Base-by-base conservation (phyloP, 2,329 filamentous ascomycete species). In the Alternaria incomplexa region DNA sequence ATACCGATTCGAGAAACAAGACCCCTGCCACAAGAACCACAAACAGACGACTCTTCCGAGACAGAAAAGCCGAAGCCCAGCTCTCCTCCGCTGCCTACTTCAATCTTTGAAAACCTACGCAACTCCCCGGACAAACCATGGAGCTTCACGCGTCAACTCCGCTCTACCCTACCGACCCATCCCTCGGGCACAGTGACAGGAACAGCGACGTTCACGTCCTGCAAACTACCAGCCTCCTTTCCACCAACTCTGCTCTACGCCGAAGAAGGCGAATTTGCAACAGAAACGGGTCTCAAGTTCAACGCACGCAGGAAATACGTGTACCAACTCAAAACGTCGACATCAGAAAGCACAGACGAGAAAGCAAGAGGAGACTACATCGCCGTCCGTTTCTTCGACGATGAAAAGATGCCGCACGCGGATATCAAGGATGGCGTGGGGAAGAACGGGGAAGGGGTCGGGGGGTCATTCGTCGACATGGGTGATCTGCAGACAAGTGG, bases 401-500 rank as follows among this genome's bases (percentile, higher is more conserved):
- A 73, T 20, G 69, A 61, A 0, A 60, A 61, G 11, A 40, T 65
- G 12, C 46, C 28, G 15, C 47, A 32, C 4, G 48, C 56, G 1
- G 52, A 25, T 2, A 46, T 44, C 11, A 56, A 40, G 3, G 52
- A 62, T 36, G 65, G 64, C 3, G 63, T 61, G 62, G 71, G 63
- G 8, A 20, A 11, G 0, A 36, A 48, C 4, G 66, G 64, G 0
- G 82, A 83, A 58, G 84, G 85, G 5, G 87, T 90, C 0, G 91
- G 93, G 70, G 93, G 92, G 61, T 79, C 94, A 20, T 95, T 95
- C 73, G 90, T 94, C 67, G 86, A 91, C 68, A 81, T 94, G n/a
- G 86, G 92, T 59, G 51, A 78, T 6, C 67, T 81, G 30, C 11
- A 40, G 12, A 13, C 6, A 1, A 22, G 15, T 10, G 32, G 30